Evolutionary conservation across 2,329 filamentous ascomycete genomes (phyloP).

Genomic region (Atkinsonella hypoxylon): DNA sequence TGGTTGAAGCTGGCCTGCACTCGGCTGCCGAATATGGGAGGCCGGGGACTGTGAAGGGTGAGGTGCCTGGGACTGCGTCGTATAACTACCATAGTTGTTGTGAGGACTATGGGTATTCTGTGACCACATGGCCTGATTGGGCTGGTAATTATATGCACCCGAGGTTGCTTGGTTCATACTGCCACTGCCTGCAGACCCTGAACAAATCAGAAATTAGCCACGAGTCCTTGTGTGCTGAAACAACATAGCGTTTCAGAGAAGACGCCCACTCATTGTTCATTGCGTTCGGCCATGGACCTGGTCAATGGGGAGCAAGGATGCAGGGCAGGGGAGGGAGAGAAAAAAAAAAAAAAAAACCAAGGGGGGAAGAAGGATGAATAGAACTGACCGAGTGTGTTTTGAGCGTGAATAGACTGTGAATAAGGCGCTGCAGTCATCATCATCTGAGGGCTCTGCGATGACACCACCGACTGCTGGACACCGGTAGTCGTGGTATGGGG

Average conservation of each 20-base stretch:
- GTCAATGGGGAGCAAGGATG: too few species aligned
- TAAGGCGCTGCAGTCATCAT: constrained; percentile 57
- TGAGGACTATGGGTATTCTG: constrained; percentile 54
- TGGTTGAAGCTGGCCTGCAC: constrained; percentile 43
- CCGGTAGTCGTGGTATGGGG: constrained; percentile 43
- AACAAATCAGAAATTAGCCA: constrained; percentile 1
- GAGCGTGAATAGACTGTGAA: constrained; percentile 58
- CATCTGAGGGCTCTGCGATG: constrained; percentile 52
- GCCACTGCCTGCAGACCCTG: constrained; percentile 38
- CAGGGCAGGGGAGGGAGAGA: constrained; percentile 21
- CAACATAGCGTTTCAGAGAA: too few species aligned
- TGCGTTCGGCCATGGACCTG: too few species aligned
- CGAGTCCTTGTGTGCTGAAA: neutral
- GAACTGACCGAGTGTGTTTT: constrained; percentile 60
- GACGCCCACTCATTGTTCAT: too few species aligned
- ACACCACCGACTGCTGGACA: constrained; percentile 44
- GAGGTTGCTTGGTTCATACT: constrained; percentile 39
- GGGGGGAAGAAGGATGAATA: constrained; percentile 36
- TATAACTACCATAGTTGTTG: constrained; percentile 40
- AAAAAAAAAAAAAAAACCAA: too few species aligned
- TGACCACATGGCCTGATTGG: constrained; percentile 49
- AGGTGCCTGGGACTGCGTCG: constrained; percentile 39
- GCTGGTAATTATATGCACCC: constrained; percentile 53
- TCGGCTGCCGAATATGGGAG: constrained; percentile 48
- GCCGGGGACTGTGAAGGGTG: constrained; percentile 43